These are phyloP conservation scores for Stephania yunnanensis DNA, from an alignment of 164 flowering plant species.

Conservation along the genomic window DNA sequence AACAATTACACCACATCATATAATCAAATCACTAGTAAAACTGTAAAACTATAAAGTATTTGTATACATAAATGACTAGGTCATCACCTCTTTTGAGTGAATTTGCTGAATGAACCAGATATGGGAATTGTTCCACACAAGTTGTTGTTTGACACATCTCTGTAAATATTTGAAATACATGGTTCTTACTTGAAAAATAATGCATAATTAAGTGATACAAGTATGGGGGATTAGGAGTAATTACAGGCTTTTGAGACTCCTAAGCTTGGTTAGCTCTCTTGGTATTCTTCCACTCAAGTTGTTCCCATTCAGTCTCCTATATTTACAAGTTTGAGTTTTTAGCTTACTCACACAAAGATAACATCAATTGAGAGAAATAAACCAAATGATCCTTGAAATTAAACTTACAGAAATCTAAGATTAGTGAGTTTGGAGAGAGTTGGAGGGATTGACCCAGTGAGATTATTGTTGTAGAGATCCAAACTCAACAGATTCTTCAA, in stretches of 20 bases:
- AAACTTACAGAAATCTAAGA: constrained; percentile 55
- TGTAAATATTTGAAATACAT: constrained; percentile 19
- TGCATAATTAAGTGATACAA: background rate
- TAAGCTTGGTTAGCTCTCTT: constrained; percentile 59
- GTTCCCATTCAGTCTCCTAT: constrained; percentile 66
- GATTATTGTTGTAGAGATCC: constrained; percentile 71
- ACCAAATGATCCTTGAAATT: no score
- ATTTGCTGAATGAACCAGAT: constrained; percentile 56
- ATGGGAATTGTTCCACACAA: constrained; percentile 70
- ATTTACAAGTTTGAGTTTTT: background rate
- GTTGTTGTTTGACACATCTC: constrained; percentile 68
- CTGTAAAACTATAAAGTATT: no score
- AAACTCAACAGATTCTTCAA: constrained; percentile 61
- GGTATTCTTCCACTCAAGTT: constrained; percentile 64
- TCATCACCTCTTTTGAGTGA: constrained; percentile 57
- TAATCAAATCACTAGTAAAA: background rate
- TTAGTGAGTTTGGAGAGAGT: constrained; percentile 53
- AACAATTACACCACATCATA: background rate
- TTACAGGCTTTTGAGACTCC: constrained; percentile 63
- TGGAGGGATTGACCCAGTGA: constrained; percentile 64
- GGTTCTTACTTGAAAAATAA: background rate
- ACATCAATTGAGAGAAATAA: background rate
- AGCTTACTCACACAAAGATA: background rate
- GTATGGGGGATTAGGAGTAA: background rate
- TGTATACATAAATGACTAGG: background rate